Evolutionary conservation across 2,329 filamentous ascomycete genomes (phyloP), one percentile per base, ranked within the genome.

Genomic region (Penicillium sclerotiorum): DNA sequence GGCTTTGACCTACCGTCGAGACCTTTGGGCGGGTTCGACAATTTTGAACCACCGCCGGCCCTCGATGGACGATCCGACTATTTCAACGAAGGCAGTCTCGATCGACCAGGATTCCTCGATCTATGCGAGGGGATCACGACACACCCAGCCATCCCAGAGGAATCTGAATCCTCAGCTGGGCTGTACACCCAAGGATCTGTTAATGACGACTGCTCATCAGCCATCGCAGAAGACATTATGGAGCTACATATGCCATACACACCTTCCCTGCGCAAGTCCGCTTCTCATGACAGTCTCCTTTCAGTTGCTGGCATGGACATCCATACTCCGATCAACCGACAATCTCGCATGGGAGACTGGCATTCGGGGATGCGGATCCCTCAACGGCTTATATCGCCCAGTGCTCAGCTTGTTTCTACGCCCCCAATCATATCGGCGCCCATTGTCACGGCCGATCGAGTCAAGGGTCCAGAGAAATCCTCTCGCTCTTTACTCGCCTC

Each of bases 261-360:
- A 45, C 69, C 71, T 2, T 43, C 40, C 2, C 70, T 92, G 4
- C 87, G 83, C 33, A 85, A 87, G 25, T 80, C 84, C 2, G 67
- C 84, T 2, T 96, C 92, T 1, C 90, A 95, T 60, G 92, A 96
- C 67, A 95, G 90, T 15, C 86, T 96, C 53, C 82, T 96, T 59
- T 96, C 92, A 0, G 81, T 96, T 1, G 84, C 86, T 0, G 91
- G 90, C 2, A 86, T 96, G 68, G 93, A 96, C 65, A 95, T 96
- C 42, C 91, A 95, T 67, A 91, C 88, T 0, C 78, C 95, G 4
- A 86, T 87, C 61, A 80, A 81, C 1, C 83, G 88, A 4, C 89
- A 90, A 0, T 89, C 88, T 27, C 89, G 95, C 62, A 80, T 94
- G 50, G 82, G 86, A 15, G 75, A 18, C 64, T 83, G 53, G 67